These are phyloP conservation scores for Leccinum fallax DNA, from an alignment of 1,284 basidiomycete genomes.

Conservation along the genomic window DNA sequence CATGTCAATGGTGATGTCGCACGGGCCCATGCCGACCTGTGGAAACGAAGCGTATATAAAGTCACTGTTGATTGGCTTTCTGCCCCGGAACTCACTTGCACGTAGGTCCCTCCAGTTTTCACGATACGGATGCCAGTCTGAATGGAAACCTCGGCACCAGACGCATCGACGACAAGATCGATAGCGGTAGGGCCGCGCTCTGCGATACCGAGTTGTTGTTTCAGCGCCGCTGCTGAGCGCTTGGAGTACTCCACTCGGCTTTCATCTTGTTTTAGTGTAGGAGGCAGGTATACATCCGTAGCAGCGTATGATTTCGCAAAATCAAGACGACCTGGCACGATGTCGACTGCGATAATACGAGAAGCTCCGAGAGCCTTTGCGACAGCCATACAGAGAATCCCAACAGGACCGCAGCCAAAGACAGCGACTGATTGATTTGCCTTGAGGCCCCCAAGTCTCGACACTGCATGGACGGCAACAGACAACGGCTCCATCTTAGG, in stretches of 20 bases:
- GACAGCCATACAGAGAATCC: conserved; percentile 90
- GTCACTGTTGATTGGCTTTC: not conserved
- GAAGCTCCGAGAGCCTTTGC: conserved; percentile 87
- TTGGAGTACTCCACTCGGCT: conserved; percentile 66
- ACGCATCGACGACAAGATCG: conserved; percentile 81
- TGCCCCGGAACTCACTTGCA: conserved; percentile 51
- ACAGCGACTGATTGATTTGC: conserved; percentile 76
- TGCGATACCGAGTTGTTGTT: conserved; percentile 55
- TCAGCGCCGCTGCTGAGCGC: conserved; percentile 66
- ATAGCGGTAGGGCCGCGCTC: conserved; percentile 62
- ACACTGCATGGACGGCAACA: conserved; percentile 89
- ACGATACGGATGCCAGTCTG: conserved; percentile 80
- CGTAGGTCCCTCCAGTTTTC: conserved; percentile 72
- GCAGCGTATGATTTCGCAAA: conserved; percentile 92
- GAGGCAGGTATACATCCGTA: conserved; percentile 78
- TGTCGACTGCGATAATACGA: conserved; percentile 84
- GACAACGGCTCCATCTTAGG: conserved; percentile 91
- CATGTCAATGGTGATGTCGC: conserved; percentile 65
- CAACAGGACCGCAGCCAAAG: conserved; percentile 93
- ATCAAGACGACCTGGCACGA: conserved; percentile 78
- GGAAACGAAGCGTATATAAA: not conserved
- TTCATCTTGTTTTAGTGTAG: conserved; percentile 65
- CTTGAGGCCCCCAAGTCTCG: conserved; percentile 74
- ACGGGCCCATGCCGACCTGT: conserved; percentile 76
- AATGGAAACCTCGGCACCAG: conserved; percentile 87